phyloP scores from a whole-genome alignment of 192 early-diverging fungal species.

The Spinellus fusiger region DNA sequence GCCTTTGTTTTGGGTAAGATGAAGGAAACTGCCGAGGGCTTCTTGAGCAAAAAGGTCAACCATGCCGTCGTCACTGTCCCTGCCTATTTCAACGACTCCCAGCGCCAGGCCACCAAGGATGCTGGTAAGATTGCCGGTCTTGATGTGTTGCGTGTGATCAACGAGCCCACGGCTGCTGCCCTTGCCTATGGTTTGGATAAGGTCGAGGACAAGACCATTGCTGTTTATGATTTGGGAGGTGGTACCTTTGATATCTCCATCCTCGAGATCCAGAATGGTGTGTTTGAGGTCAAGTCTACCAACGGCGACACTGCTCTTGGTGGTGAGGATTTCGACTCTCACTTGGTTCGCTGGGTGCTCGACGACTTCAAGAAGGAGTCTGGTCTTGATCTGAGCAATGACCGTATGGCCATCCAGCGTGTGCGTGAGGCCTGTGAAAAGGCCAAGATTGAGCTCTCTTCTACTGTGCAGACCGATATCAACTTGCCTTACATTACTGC shows the following conservation, averaged over 20 bases:
- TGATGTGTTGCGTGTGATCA: constrained; percentile 90
- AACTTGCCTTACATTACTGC: constrained; percentile 96
- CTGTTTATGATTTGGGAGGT: constrained; percentile 96
- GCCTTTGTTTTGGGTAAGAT: constrained; percentile 97
- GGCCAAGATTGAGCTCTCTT: constrained; percentile 98
- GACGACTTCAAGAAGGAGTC: constrained; percentile 91
- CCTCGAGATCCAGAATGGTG: constrained; percentile 96
- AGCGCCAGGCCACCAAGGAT: constrained; percentile 95
- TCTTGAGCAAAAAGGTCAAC: constrained; percentile 75
- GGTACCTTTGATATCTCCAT: constrained; percentile 99
- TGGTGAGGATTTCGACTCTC: constrained; percentile 72
- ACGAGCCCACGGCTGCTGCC: constrained; percentile 94
- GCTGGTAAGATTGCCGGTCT: constrained; percentile 88
- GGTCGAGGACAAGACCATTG: constrained; percentile 80
- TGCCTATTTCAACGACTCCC: constrained; percentile 97
- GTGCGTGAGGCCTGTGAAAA: constrained; percentile 97
- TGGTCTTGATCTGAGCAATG: constrained; percentile 75
- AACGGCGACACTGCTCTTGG: constrained; percentile 91
- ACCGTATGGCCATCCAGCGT: constrained; percentile 96
- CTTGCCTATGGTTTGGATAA: constrained; percentile 89
- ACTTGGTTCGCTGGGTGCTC: constrained; percentile 72
- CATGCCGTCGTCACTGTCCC: constrained; percentile 97
- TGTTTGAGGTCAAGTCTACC: constrained; percentile 98
- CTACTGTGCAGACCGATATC: constrained; percentile 92
- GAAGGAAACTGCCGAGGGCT: constrained; percentile 95